Conservation (phyloP, 2,329 filamentous ascomycete genomes). For the Penicillium brasilianum region DNA sequence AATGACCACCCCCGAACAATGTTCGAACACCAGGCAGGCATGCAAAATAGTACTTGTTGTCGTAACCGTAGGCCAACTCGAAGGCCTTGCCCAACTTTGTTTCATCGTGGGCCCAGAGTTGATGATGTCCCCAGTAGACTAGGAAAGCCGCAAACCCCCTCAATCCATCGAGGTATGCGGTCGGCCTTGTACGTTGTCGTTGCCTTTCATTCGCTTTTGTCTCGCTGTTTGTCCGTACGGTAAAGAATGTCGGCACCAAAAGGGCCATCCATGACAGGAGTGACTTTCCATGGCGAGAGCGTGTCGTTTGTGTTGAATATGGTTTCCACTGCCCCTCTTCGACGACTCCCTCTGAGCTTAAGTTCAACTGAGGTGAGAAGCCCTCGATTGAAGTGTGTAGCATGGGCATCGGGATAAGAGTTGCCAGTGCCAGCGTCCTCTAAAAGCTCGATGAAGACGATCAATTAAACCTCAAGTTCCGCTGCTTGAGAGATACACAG, state of each 20-base stretch:
- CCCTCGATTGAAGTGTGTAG: neutral
- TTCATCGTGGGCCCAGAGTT: slow-evolving; percentile 45
- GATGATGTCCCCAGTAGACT: neutral
- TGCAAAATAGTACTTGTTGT: slow-evolving; percentile 53
- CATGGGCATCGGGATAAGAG: neutral
- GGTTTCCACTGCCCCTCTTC: neutral
- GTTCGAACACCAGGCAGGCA: slow-evolving; percentile 63
- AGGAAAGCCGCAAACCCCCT: slow-evolving; percentile 29
- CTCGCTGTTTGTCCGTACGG: neutral
- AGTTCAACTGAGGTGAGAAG: neutral
- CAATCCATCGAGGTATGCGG: neutral
- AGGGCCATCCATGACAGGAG: neutral
- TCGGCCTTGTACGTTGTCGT: neutral
- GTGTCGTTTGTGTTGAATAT: neutral
- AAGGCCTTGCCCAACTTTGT: slow-evolving; percentile 47
- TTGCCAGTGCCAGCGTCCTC: neutral
- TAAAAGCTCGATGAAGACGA: neutral
- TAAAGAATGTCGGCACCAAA: neutral
- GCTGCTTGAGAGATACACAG: neutral
- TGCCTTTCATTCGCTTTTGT: neutral
- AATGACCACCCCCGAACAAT: slow-evolving; percentile 51
- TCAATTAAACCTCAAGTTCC: neutral
- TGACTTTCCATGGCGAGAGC: neutral
- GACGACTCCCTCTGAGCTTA: neutral
- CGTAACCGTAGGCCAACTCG: slow-evolving; percentile 58